Percentiles rank a stretch among this genome's conserved stretches.
Evolutionary conservation across 2,329 filamentous ascomycete species (phyloP).

Genomic region (Neofusicoccum umdonicola): DNA sequence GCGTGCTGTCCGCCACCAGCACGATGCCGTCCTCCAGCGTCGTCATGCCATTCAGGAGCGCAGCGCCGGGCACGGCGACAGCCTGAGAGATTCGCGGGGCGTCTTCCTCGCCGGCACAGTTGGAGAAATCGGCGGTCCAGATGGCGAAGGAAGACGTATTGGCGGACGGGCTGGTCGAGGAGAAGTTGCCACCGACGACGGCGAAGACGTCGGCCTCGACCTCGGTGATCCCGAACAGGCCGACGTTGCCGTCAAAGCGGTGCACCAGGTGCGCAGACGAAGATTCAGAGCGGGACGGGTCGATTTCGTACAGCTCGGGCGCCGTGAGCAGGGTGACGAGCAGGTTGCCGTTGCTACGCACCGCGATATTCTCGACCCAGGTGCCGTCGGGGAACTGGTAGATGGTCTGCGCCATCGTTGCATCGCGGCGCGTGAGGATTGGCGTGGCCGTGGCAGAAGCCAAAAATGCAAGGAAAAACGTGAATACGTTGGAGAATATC

Average conservation of each 20-base stretch:
- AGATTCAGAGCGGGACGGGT: conserved; percentile 23
- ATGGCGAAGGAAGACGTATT: neutral
- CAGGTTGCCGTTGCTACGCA: conserved; percentile 36
- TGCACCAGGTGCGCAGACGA: conserved; percentile 28
- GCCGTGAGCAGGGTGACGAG: conserved; percentile 31
- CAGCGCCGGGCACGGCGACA: conserved; percentile 19
- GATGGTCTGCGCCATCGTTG: conserved; percentile 13
- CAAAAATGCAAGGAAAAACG: too few relatives aligned
- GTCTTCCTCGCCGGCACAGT: neutral
- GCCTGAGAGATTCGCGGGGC: conserved; percentile 18
- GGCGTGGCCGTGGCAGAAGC: too few relatives aligned
- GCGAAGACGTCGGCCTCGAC: conserved; percentile 33
- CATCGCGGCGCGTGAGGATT: too few relatives aligned
- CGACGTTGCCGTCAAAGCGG: conserved; percentile 24
- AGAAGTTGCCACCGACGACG: conserved; percentile 24
- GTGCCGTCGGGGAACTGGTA: conserved; percentile 27
- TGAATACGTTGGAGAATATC: too few relatives aligned
- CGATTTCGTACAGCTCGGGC: conserved; percentile 34
- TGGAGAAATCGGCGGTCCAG: neutral
- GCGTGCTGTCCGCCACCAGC: conserved; percentile 25
- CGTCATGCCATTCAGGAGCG: conserved; percentile 26
- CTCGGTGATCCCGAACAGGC: conserved; percentile 38
- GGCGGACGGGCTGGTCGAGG: too few relatives aligned
- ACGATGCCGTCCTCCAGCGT: conserved; percentile 20
- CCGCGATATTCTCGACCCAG: conserved; percentile 39